A percentile compares a stretch with the other conserved stretches of the same genome.
Evolutionary conservation across 306 rosid species (phyloP).

Genomic region (Heteromeles arbutifolia): DNA sequence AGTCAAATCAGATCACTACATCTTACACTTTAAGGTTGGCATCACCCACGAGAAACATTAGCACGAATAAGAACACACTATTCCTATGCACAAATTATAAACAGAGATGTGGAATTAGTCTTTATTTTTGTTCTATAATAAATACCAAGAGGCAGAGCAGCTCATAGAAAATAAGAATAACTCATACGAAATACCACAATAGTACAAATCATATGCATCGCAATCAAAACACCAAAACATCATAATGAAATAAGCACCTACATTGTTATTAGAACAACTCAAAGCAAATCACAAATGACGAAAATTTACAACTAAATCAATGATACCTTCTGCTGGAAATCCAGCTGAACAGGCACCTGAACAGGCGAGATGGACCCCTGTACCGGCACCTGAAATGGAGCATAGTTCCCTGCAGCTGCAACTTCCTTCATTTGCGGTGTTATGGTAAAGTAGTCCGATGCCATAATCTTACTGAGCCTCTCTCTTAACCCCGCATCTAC

Average conservation of each 20-base stretch:
- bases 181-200: too few relatives aligned
- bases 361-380: constrained; percentile 26
- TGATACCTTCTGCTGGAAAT: constrained; percentile 58
- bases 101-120: neutral
- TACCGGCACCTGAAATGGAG: constrained; percentile 61
- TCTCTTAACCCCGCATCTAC: constrained; percentile 79
- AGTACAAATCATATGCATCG: neutral
- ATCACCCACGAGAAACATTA: neutral
- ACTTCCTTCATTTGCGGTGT: constrained; percentile 93
- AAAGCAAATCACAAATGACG: neutral
- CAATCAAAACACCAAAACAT: neutral
- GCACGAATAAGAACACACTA: neutral
- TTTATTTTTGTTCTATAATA: neutral
- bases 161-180: neutral
- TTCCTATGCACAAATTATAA: neutral
- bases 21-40: neutral
- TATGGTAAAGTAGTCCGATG: constrained; percentile 75
- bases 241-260: neutral
- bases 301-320: neutral
- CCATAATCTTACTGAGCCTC: constrained; percentile 79
- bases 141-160: neutral
- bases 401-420: constrained; percentile 71
- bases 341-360: constrained; percentile 49
- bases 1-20: neutral
- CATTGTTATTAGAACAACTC: neutral